Conservation (phyloP, 768 basidiomycete genomes). For the Dentipellis fragilis region DNA sequence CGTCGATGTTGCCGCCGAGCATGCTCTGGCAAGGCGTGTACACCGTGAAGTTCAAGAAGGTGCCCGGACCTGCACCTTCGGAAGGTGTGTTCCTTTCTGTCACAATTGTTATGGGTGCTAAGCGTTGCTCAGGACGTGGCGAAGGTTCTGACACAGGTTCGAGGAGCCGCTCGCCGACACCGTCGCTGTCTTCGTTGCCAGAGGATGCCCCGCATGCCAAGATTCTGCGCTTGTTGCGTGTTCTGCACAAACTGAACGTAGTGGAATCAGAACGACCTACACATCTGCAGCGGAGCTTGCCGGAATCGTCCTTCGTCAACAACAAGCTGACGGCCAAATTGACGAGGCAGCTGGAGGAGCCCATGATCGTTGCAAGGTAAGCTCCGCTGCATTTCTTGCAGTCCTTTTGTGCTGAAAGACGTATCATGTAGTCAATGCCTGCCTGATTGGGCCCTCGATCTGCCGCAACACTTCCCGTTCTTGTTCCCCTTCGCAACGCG, state of each 20-base stretch:
- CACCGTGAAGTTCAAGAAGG: conserved; percentile 89
- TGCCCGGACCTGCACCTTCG: conserved; percentile 66
- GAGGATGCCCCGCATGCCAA: conserved; percentile 82
- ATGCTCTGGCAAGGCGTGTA: conserved; percentile 87
- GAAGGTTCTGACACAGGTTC: conserved; percentile 33
- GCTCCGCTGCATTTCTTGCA: conserved; percentile 9
- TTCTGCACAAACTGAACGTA: conserved; percentile 74
- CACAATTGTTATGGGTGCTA: neutral
- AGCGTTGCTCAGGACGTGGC: conserved; percentile 21
- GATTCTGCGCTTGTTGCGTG: conserved; percentile 82
- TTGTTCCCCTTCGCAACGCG: conserved; percentile 98
- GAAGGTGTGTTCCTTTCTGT: conserved; percentile 39
- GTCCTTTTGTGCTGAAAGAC: conserved; percentile 3
- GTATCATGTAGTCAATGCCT: conserved; percentile 65
- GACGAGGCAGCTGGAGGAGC: conserved; percentile 94
- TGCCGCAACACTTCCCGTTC: conserved; percentile 96
- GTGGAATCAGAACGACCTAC: conserved; percentile 55
- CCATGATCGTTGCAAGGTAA: conserved; percentile 97
- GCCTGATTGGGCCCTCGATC: conserved; percentile 94
- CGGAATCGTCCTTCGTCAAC: conserved; percentile 87
- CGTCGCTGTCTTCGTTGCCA: conserved; percentile 67
- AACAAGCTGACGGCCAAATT: conserved; percentile 97
- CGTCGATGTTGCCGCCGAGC: conserved; percentile 45
- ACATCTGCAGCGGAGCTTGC: conserved; percentile 48
- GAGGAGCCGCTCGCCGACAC: conserved; percentile 54